These are phyloP conservation scores for Colletotrichum euphorbiae DNA, from an alignment of 2,329 filamentous ascomycete species.

Conservation along the genomic window DNA sequence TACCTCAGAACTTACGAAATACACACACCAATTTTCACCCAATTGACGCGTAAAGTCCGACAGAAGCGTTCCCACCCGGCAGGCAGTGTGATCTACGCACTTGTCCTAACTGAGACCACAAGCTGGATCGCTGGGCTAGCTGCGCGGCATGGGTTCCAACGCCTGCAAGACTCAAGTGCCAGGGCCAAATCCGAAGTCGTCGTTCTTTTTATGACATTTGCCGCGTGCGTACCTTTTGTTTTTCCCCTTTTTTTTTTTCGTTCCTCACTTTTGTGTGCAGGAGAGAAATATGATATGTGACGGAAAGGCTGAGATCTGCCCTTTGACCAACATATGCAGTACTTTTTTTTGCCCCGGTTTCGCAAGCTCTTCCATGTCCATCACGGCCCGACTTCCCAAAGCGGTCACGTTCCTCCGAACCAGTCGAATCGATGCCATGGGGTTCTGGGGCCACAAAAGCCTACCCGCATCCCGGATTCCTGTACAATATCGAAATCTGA, in stretches of 20 bases:
- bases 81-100: slow-evolving; percentile 37
- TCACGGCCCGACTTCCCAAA: slow-evolving; percentile 37
- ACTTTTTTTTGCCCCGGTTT: no score
- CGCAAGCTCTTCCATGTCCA: slow-evolving; percentile 40
- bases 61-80: slow-evolving; percentile 23
- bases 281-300: slow-evolving; percentile 30
- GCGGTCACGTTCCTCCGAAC: slow-evolving; percentile 23
- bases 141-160: slow-evolving; percentile 10
- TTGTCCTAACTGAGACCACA: slow-evolving; percentile 37
- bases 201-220: no score
- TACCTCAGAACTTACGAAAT: no score
- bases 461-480: slow-evolving; percentile 12
- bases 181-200: slow-evolving; percentile 20
- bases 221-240: slow-evolving; percentile 14
- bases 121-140: slow-evolving; percentile 34
- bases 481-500: slow-evolving; percentile 30
- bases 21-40: no score
- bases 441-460: slow-evolving; percentile 4
- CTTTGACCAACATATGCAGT: slow-evolving; percentile 20
- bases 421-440: slow-evolving; percentile 21
- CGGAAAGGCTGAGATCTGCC: slow-evolving; percentile 31
- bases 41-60: no score
- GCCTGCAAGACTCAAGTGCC: not conserved
- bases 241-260: slow-evolving; percentile 27
- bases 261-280: slow-evolving; percentile 17